Conservation (phyloP, 2,329 filamentous ascomycete genomes). For the Exophiala lecanii-corni region DNA sequence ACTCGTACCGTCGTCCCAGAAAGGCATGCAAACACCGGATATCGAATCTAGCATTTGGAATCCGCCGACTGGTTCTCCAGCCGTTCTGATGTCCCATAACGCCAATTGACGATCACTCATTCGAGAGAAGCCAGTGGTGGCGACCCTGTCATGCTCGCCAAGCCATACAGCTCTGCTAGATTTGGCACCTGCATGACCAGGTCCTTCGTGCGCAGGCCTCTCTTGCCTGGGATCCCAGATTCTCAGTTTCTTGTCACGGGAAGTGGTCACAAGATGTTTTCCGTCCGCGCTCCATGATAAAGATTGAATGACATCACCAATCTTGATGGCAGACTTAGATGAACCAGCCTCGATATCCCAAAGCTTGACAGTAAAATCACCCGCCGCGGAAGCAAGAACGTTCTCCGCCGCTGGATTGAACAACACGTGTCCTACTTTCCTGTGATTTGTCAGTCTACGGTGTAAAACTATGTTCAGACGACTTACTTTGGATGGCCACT, state of each 20-base stretch:
- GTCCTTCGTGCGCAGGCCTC: conserved; percentile 74
- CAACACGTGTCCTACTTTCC: conserved; percentile 95
- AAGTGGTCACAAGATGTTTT: conserved; percentile 81
- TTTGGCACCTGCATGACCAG: conserved; percentile 89
- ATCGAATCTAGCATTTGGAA: conserved; percentile 91
- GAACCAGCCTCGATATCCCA: conserved; percentile 87
- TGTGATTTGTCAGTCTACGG: conserved; percentile 35
- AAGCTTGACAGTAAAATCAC: conserved; percentile 89
- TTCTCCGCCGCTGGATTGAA: conserved; percentile 97
- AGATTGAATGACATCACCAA: conserved; percentile 89
- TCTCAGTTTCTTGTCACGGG: conserved; percentile 94
- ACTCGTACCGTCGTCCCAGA: conserved; percentile 97
- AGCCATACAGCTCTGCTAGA: conserved; percentile 97
- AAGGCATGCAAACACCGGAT: conserved; percentile 97
- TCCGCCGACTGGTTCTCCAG: conserved; percentile 75
- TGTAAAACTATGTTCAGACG: neutral
- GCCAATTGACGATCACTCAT: conserved; percentile 98
- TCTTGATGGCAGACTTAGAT: conserved; percentile 69
- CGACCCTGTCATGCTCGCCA: conserved; percentile 92
- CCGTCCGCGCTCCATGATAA: conserved; percentile 93
- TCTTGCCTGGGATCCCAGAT: conserved; percentile 97
- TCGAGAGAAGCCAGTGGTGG: conserved; percentile 92
- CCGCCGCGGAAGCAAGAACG: conserved; percentile 89
- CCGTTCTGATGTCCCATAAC: conserved; percentile 85
- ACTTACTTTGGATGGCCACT: conserved; percentile 77